phyloP scores from a whole-genome alignment of 495 filamentous ascomycete genomes.

The Rostrohypoxylon terebratum region DNA sequence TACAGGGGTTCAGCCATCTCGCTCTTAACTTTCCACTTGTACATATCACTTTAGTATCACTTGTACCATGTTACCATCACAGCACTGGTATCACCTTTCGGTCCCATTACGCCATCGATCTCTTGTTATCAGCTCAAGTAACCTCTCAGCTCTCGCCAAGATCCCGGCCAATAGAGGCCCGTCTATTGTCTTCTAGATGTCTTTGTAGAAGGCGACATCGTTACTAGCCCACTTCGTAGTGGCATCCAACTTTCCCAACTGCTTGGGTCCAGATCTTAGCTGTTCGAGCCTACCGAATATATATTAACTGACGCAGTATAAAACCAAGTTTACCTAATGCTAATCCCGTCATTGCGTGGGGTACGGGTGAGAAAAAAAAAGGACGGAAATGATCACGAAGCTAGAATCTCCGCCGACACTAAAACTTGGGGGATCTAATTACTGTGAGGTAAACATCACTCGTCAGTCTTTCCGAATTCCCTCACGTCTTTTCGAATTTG shows the following conservation, averaged over 20 bases:
- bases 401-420: constrained; percentile 7
- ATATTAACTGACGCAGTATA: neutral
- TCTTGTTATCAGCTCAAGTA: constrained; percentile 24
- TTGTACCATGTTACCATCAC: neutral
- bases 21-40: too few relatives aligned
- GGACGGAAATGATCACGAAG: constrained; percentile 8
- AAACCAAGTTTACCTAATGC: constrained; percentile 10
- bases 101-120: constrained; percentile 19
- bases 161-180: constrained; percentile 20
- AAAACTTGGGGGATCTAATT: constrained; percentile 2
- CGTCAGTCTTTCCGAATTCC: neutral
- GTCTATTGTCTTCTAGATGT: constrained; percentile 2
- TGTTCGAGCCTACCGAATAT: neutral
- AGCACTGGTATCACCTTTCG: neutral
- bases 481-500: neutral
- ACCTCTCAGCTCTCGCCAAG: constrained; percentile 32
- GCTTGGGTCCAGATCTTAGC: constrained; percentile 35
- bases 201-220: neutral
- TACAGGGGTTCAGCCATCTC: constrained; percentile 17
- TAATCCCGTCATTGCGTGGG: neutral
- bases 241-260: constrained; percentile 31
- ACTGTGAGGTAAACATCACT: constrained; percentile 33
- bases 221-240: neutral
- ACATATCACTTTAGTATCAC: too few relatives aligned
- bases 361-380: constrained; percentile 3